phyloP scores from a whole-genome alignment of 805 yeast species.

The Kurtzmaniella fragi region DNA sequence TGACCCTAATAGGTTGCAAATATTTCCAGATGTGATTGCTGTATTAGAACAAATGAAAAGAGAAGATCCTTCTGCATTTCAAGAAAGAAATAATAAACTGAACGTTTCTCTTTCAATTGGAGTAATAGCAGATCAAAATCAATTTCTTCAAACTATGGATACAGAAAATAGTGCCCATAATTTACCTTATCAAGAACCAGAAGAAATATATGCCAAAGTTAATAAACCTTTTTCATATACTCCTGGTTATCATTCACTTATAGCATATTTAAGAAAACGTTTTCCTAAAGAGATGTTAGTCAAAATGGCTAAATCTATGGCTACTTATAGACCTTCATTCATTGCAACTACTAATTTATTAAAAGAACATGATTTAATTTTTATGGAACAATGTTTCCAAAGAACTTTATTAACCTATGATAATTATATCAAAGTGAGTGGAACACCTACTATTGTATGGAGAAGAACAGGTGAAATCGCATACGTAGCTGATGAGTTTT shows the following conservation, averaged over 20 bases:
- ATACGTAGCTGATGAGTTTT: slow-evolving; percentile 91
- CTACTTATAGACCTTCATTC: slow-evolving; percentile 86
- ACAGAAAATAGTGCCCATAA: slow-evolving; percentile 11
- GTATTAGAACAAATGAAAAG: slow-evolving; percentile 35
- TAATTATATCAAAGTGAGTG: slow-evolving; percentile 74
- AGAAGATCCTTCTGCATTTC: slow-evolving; percentile 38
- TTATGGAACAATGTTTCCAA: slow-evolving; percentile 95
- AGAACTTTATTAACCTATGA: slow-evolving; percentile 86
- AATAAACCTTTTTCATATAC: slow-evolving; percentile 81
- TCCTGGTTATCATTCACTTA: slow-evolving; percentile 80
- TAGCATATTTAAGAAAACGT: slow-evolving; percentile 65
- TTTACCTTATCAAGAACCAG: slow-evolving; percentile 50
- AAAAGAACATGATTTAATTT: slow-evolving; percentile 86
- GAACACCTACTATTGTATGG: slow-evolving; percentile 96
- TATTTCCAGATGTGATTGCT: slow-evolving; percentile 58
- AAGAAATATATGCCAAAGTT: slow-evolving; percentile 75
- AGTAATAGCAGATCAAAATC: slow-evolving; percentile 31
- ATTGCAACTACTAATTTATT: slow-evolving; percentile 87
- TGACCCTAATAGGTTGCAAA: slow-evolving; percentile 32
- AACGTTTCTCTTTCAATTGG: slow-evolving; percentile 46
- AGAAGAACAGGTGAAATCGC: slow-evolving; percentile 93
- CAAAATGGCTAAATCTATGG: slow-evolving; percentile 81
- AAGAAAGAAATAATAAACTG: slow-evolving; percentile 35
- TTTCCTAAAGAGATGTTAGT: slow-evolving; percentile 69
- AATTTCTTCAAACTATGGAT: slow-evolving; percentile 14